Percentiles rank a stretch among this genome's conserved stretches.
phyloP scores from a whole-genome alignment of 495 filamentous ascomycete species.

The Daldinia loculata region DNA sequence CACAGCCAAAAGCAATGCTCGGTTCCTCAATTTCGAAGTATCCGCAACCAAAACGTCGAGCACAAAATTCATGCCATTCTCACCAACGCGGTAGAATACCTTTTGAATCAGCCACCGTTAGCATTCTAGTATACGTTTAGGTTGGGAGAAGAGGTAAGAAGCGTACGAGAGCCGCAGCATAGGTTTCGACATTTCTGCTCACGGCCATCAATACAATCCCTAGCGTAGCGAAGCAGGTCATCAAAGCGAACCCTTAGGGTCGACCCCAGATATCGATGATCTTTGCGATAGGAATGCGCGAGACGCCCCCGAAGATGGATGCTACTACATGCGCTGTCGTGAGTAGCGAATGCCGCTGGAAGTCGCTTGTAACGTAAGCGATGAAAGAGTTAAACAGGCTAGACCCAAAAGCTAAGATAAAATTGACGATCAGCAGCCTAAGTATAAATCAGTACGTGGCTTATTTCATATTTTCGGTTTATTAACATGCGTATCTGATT shows the following conservation, averaged over 20 bases:
- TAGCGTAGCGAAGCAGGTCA: conserved; percentile 41
- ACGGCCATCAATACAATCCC: conserved; percentile 55
- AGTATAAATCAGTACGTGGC: no score
- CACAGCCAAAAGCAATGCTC: conserved; percentile 66
- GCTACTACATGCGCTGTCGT: conserved; percentile 51
- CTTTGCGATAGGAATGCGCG: conserved; percentile 64
- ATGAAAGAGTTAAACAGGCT: no score
- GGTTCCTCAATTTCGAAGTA: conserved; percentile 64
- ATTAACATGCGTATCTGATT: conserved; percentile 25
- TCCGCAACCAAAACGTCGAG: conserved; percentile 69
- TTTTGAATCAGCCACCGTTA: not conserved
- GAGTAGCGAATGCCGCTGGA: no score
- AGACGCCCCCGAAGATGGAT: conserved; percentile 62
- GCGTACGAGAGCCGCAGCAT: conserved; percentile 50
- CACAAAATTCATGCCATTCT: conserved; percentile 60
- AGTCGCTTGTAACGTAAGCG: no score
- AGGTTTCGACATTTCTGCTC: conserved; percentile 50
- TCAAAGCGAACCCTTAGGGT: conserved; percentile 47
- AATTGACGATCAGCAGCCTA: no score
- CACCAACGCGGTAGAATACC: conserved; percentile 45
- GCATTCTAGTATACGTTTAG: not conserved
- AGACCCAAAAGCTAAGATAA: no score
- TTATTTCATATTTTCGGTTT: no score
- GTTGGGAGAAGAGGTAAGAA: not conserved
- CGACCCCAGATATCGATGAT: conserved; percentile 66